Conservation (phyloP, 1,284 basidiomycete genomes). For the Stygiomarasmius scandens region DNA sequence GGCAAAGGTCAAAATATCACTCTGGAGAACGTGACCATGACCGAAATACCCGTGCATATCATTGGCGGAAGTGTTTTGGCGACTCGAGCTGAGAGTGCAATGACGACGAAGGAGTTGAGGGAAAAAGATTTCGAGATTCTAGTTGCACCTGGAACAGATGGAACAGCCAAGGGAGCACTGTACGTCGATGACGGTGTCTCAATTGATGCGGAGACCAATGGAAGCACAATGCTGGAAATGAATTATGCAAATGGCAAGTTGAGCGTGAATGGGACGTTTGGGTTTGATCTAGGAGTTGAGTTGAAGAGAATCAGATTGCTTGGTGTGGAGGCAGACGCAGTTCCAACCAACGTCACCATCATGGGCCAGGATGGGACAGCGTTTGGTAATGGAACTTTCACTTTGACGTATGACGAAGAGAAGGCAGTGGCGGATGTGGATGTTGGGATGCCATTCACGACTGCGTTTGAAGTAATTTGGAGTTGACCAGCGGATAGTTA, state of each 20-base stretch:
- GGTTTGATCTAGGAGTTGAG: constrained; percentile 46
- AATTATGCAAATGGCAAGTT: constrained; percentile 45
- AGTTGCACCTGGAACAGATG: constrained; percentile 54
- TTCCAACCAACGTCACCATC: constrained; percentile 38
- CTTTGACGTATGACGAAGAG: constrained; percentile 5
- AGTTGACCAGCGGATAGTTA: not conserved
- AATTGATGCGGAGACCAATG: constrained; percentile 39
- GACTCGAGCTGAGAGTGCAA: constrained; percentile 52
- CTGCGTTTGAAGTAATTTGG: constrained; percentile 34
- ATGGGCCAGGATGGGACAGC: constrained; percentile 27
- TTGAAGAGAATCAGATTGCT: constrained; percentile 49
- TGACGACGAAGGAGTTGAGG: constrained; percentile 61
- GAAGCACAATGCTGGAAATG: constrained; percentile 48
- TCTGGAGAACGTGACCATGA: constrained; percentile 53
- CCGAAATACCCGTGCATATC: constrained; percentile 64
- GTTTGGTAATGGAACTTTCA: constrained; percentile 3
- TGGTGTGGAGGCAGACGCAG: constrained; percentile 30
- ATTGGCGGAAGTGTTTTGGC: constrained; percentile 61
- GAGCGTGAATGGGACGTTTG: constrained; percentile 52
- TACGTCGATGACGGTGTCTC: constrained; percentile 70
- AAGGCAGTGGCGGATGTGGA: constrained; percentile 45
- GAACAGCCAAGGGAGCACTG: constrained; percentile 51
- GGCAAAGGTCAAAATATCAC: constrained; percentile 49
- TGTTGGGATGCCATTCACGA: constrained; percentile 38
- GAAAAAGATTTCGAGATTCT: constrained; percentile 63